Evolutionary conservation across 805 yeast species (phyloP).

Genomic region (Kurtzmaniella fragi): DNA sequence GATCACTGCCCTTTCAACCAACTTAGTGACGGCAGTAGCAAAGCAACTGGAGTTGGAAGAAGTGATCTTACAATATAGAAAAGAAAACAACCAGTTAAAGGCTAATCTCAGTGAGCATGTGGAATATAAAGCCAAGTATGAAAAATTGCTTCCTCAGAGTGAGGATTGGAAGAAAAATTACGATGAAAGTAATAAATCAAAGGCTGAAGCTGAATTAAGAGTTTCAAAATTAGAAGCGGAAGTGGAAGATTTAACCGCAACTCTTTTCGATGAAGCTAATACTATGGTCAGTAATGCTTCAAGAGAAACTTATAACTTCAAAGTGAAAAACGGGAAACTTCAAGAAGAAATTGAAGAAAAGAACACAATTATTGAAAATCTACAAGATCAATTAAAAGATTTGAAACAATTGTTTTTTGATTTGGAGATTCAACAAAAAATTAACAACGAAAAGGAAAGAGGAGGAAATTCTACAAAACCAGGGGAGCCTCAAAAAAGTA

Average conservation of each 20-base stretch:
- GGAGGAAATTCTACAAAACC: conserved; percentile 9
- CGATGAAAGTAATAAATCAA: conserved; percentile 20
- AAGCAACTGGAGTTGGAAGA: conserved; percentile 54
- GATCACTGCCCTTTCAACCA: conserved; percentile 53
- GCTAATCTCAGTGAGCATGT: conserved; percentile 16
- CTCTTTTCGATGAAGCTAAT: conserved; percentile 80
- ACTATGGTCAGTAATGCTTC: conserved; percentile 79
- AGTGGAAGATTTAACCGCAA: conserved; percentile 73
- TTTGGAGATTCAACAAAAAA: conserved; percentile 40
- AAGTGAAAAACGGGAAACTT: conserved; percentile 54
- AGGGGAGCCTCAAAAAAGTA: conserved; percentile 7
- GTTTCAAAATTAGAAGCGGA: conserved; percentile 60
- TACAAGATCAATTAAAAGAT: conserved; percentile 63
- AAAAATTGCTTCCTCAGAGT: conserved; percentile 24
- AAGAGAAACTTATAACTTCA: conserved; percentile 55
- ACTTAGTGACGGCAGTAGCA: conserved; percentile 55
- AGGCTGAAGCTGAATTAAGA: conserved; percentile 52
- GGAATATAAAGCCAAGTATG: conserved; percentile 16
- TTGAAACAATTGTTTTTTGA: conserved; percentile 57
- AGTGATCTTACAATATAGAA: conserved; percentile 32
- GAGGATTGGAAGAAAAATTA: conserved; percentile 23
- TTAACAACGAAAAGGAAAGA: conserved; percentile 3
- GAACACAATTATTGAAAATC: conserved; percentile 57
- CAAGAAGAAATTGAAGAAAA: conserved; percentile 56
- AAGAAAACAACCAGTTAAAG: conserved; percentile 27